A percentile compares a stretch with the other conserved stretches of the same genome.
These are phyloP conservation scores for Verticillium albo-atrum DNA, from an alignment of 2,329 filamentous ascomycete genomes.

Conservation along the genomic window DNA sequence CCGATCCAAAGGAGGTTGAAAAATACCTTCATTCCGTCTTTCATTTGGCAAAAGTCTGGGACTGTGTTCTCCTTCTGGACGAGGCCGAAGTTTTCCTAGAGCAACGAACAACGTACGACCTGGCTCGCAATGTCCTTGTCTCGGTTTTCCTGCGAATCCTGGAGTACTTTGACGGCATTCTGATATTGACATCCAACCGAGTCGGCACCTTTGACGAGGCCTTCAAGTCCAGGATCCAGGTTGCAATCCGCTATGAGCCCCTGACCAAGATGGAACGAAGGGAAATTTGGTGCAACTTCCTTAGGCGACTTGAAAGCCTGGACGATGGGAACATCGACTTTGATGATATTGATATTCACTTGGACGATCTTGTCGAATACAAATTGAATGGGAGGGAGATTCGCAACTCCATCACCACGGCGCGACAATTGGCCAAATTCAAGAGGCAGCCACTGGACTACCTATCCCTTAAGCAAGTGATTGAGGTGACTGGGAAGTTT, in stretches of 20 bases:
- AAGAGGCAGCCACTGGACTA: neutral
- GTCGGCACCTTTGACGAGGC: constrained; percentile 40
- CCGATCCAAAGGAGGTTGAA: constrained; percentile 15
- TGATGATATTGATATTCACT: neutral
- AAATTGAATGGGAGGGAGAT: constrained; percentile 29
- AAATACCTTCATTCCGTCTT: constrained; percentile 15
- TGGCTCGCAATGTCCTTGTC: constrained; percentile 19
- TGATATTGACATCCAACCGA: constrained; percentile 42
- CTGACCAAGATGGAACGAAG: constrained; percentile 23
- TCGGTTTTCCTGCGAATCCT: constrained; percentile 34
- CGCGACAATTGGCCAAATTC: constrained; percentile 4
- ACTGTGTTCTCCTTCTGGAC: constrained; percentile 20
- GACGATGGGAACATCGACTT: neutral
- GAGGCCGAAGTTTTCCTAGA: constrained; percentile 23
- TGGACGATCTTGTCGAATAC: neutral
- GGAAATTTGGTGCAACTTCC: constrained; percentile 25
- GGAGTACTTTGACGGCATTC: constrained; percentile 36
- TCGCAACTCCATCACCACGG: constrained; percentile 30
- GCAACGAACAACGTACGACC: constrained; percentile 12
- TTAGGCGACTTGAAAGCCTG: constrained; percentile 9
- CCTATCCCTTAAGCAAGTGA: neutral
- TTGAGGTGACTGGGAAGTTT: neutral
- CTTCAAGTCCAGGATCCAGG: constrained; percentile 34
- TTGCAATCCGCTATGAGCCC: constrained; percentile 17
- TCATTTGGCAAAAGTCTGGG: constrained; percentile 18